Evolutionary conservation across 371 early-diverging fungal genomes (phyloP).

Genomic region (Vairimorpha apis): DNA sequence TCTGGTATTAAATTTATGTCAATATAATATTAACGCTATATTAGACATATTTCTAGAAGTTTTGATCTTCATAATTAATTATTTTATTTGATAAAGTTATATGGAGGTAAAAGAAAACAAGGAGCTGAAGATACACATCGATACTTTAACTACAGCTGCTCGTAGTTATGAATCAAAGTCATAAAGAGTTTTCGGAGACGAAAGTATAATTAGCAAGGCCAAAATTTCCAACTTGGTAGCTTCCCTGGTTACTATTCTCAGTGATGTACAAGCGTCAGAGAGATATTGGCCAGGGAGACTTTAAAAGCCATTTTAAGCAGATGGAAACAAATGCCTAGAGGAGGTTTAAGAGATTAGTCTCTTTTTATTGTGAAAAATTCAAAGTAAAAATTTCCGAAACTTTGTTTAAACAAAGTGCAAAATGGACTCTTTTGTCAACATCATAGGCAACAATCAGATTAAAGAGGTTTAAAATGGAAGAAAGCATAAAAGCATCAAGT

Average conservation of each 20-base stretch:
- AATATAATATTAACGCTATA: too few relatives aligned
- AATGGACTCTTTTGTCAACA: neutral
- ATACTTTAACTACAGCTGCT: too few relatives aligned
- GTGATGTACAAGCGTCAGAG: neutral
- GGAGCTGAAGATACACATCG: too few relatives aligned
- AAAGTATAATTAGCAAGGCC: too few relatives aligned
- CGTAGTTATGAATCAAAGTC: too few relatives aligned
- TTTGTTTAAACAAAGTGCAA: neutral
- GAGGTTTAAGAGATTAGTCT: neutral
- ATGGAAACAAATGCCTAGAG: constrained; percentile 10
- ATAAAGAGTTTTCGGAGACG: too few relatives aligned
- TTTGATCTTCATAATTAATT: too few relatives aligned
- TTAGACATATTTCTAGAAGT: too few relatives aligned
- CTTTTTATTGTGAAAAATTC: neutral
- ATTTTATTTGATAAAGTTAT: too few relatives aligned
- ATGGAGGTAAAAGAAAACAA: too few relatives aligned
- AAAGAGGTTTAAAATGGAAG: neutral
- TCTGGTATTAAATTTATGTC: too few relatives aligned
- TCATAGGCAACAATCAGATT: neutral
- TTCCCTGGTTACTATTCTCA: neutral
- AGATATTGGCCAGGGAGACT: neutral
- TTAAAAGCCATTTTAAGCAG: neutral
- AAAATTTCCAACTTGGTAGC: neutral
- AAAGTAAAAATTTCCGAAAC: neutral
- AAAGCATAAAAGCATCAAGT: neutral